Percentiles rank a stretch among this genome's conserved stretches.
These are phyloP conservation scores for Rhodotorula sp. DNA, from an alignment of 1,284 basidiomycete genomes.

Conservation along the genomic window DNA sequence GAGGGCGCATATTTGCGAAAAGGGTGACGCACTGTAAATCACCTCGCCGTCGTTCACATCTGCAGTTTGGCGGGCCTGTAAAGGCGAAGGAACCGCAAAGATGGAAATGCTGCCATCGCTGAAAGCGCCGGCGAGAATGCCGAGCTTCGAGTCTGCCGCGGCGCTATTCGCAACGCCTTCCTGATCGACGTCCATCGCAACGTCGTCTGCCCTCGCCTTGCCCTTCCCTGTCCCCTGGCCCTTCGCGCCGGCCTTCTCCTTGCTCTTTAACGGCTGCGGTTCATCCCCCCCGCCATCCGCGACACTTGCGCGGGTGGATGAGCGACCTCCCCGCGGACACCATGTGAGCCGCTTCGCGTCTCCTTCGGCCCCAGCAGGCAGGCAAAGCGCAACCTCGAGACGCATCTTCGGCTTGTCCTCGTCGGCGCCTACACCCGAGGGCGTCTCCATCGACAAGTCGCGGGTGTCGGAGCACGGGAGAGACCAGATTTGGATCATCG, in stretches of 20 bases:
- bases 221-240: background rate
- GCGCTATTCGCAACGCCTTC: background rate
- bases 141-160: constrained; percentile 60
- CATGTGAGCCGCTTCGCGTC: constrained; percentile 73
- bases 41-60: background rate
- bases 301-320: too few relatives aligned
- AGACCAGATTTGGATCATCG: constrained; percentile 52
- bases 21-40: constrained; percentile 3
- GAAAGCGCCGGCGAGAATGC: constrained; percentile 75
- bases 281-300: background rate
- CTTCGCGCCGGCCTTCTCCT: too few relatives aligned
- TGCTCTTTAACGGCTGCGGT: background rate
- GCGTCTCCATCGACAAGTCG: constrained; percentile 10
- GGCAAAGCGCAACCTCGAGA: constrained; percentile 75
- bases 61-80: background rate
- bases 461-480: constrained; percentile 9
- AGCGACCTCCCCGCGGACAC: constrained; percentile 63
- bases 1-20: rapidly evolving
- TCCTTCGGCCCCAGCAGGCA: constrained; percentile 51
- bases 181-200: constrained; percentile 14
- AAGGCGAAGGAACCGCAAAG: constrained; percentile 71
- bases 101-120: constrained; percentile 76
- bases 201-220: background rate
- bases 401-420: constrained; percentile 48
- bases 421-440: background rate